Base-by-base conservation (phyloP, 2,329 filamentous ascomycete genomes). In the Aureobasidium sp. region DNA sequence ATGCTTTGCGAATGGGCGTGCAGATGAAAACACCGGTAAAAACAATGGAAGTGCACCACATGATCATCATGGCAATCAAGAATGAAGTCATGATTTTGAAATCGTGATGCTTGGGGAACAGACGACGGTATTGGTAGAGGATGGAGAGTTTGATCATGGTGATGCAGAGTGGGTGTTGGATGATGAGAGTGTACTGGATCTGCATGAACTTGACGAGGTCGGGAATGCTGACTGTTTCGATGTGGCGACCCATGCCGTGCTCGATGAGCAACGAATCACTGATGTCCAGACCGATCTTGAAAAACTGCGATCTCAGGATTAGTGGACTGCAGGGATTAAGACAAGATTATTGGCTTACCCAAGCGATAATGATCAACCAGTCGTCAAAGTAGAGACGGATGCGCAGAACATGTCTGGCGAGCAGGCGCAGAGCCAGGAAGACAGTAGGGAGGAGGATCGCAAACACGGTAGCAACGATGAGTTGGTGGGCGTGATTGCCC, bases 111-210 rank as follows among this genome's bases (percentile, higher is more conserved):
- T 50, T 49, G 15, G 61, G 53, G 55, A 67, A 66, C 8, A 67
- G 47, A 25, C 65, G 60, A 3, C 63, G 58, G 36, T 67, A 67
- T 42, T 66, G 60, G 11, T 63, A 37, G 15, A 67, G 61, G 9
- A 67, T 64, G 11, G 54, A 59, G 2, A 65, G 29, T 32, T 67
- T 67, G 52, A 49, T 63, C 32, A 66, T 42, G 27, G 62, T 62
- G 39, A 66, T 49, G 5, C 62, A 63, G n/a, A 63, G 54, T 1
- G 61, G 64, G 52, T 62, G 64, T 4, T 65, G 42, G 32, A 67
- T 41, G 44, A 62, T 60, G 16, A 59, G 41, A 5, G 49, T 50
- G 41, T 64, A 65, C 21, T 66, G 63, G 11, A 55, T 63, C 36
- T 61, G 39, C 2, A 66, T 34, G 39, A 65, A 63, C 27, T 37